These are phyloP conservation scores for Neckera pumila DNA, from an alignment of 225 moss, liverwort and hornwort genomes.

Conservation along the genomic window DNA sequence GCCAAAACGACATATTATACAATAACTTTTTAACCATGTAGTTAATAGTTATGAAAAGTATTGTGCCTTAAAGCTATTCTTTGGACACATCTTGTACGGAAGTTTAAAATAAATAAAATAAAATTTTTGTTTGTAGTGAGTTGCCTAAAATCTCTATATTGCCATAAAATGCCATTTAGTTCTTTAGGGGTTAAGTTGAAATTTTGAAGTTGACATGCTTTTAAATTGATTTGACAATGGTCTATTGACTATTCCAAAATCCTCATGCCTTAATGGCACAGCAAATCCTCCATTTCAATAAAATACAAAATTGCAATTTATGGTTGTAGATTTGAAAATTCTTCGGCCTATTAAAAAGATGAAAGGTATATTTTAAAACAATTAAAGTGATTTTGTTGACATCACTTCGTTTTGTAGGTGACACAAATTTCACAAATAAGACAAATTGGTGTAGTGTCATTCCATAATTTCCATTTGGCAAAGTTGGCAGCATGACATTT, in stretches of 20 bases:
- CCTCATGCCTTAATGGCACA: background rate
- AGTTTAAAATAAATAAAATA: too few species aligned
- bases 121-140: too few species aligned
- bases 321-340: background rate
- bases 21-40: too few species aligned
- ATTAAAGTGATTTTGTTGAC: background rate
- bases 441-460: background rate
- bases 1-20: too few species aligned
- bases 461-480: rapidly evolving
- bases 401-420: background rate
- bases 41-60: too few species aligned
- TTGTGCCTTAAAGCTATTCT: too few species aligned
- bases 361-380: background rate
- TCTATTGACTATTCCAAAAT: background rate
- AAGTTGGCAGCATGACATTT: background rate
- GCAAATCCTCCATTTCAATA: rapidly evolving
- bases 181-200: background rate
- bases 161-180: too few species aligned
- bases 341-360: background rate
- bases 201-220: background rate
- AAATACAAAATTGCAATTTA: rapidly evolving
- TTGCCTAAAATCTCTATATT: too few species aligned
- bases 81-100: too few species aligned
- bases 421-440: background rate
- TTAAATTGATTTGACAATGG: background rate